phyloP scores from a whole-genome alignment of 768 basidiomycete species.

The Pholiota molesta region DNA sequence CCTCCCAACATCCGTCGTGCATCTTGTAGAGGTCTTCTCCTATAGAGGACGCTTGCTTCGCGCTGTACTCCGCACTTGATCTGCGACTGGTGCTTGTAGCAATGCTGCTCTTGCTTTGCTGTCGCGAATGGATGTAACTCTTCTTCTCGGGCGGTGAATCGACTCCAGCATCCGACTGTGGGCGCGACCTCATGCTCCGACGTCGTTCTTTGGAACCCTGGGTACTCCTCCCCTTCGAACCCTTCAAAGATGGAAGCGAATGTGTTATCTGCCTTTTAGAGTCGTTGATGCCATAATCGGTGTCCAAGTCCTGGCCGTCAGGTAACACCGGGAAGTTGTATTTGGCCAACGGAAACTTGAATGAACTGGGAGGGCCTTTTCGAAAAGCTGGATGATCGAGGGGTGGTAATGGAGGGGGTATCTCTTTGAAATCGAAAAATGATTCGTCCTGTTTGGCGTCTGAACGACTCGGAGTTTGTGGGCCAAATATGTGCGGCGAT shows the following conservation, averaged over 20 bases:
- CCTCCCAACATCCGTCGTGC: conserved; percentile 54
- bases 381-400: conserved; percentile 48
- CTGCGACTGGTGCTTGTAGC: conserved; percentile 40
- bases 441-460: conserved; percentile 29
- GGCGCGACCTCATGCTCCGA: conserved; percentile 13
- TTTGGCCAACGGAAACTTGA: conserved; percentile 9
- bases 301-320: neutral
- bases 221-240: conserved; percentile 8
- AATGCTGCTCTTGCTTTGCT: conserved; percentile 33
- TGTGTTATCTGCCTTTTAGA: conserved; percentile 15
- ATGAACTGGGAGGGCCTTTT: conserved; percentile 13
- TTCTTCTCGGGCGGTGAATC: neutral
- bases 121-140: neutral
- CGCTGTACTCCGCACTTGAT: conserved; percentile 60
- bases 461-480: conserved; percentile 31
- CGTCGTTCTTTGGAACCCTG: conserved; percentile 7
- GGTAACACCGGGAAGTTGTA: conserved; percentile 11
- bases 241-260: conserved; percentile 21
- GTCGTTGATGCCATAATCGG: neutral
- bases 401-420: conserved; percentile 57
- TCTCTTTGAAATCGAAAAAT: conserved; percentile 32
- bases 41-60: conserved; percentile 44
- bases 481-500: conserved; percentile 37
- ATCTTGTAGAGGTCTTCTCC: conserved; percentile 22
- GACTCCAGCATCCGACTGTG: conserved; percentile 16